phyloP scores from a whole-genome alignment of 116 monocot genomes.

The Thalassia testudinum region DNA sequence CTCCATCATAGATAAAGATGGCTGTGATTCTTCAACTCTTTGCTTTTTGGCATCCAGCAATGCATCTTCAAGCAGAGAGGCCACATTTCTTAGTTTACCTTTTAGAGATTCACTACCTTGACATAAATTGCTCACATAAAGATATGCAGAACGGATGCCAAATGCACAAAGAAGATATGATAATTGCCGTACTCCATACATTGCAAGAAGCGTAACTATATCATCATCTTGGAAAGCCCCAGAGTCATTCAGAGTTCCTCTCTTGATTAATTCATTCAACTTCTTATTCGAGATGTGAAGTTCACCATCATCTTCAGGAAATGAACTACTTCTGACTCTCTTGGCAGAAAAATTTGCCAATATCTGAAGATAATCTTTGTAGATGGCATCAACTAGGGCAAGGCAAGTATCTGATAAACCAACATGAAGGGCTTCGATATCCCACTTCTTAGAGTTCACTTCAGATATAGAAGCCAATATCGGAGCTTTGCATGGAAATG shows the following conservation, averaged over 20 bases:
- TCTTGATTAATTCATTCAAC: slow-evolving; percentile 32
- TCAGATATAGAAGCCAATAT: slow-evolving; percentile 6
- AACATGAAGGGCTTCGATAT: slow-evolving; percentile 34
- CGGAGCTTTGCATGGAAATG: slow-evolving; percentile 14
- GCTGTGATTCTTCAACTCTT: slow-evolving; percentile 36
- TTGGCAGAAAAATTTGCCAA: slow-evolving; percentile 32
- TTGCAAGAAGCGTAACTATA: slow-evolving; percentile 18
- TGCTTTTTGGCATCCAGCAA: slow-evolving; percentile 26
- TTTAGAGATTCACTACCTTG: slow-evolving; percentile 15
- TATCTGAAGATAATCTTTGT: slow-evolving; percentile 27
- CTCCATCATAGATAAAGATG: slow-evolving; percentile 50
- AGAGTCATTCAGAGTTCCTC: slow-evolving; percentile 10
- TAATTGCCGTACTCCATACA: slow-evolving; percentile 50
- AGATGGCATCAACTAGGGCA: slow-evolving; percentile 29
- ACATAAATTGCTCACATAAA: slow-evolving; percentile 38
- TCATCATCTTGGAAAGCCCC: slow-evolving; percentile 16
- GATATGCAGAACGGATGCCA: slow-evolving; percentile 54
- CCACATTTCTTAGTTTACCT: slow-evolving; percentile 23
- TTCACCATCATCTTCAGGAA: slow-evolving; percentile 17
- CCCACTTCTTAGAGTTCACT: slow-evolving; percentile 12
- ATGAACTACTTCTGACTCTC: slow-evolving; percentile 7
- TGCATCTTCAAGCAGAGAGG: slow-evolving; percentile 41
- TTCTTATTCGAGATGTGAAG: slow-evolving; percentile 36
- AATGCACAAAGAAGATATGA: slow-evolving; percentile 53
- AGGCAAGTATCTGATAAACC: slow-evolving; percentile 26